Evolutionary conservation across 2,329 filamentous ascomycete genomes (phyloP), one percentile per base, ranked within the genome.

Genomic region (Alternaria hordeiaustralica): DNA sequence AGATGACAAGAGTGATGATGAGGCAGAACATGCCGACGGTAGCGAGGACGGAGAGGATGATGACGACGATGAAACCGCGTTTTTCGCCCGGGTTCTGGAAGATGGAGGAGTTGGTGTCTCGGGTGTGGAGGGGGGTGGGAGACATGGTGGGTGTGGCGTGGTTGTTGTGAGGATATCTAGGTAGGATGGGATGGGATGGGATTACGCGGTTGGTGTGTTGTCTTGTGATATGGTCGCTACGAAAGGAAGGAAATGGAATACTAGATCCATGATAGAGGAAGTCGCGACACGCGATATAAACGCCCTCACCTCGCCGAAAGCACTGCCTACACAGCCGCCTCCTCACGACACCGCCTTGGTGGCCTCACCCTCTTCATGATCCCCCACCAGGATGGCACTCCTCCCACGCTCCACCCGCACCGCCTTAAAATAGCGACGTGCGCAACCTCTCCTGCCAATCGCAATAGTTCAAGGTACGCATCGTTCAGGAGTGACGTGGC

Each of bases 11-110:
- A 5, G 44, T 28, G 20, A 61, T 33, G 20, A 61, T 61, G 46
- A 61, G 59, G 9, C 46, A 41, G 36, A 53, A 15, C 59, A 61
- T 61, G 54, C 59, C 59, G 20, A 58, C 36, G 6, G 59, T 61
- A 2, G 59, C 59, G 12, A 61, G 26, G 9, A 61, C 9, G 4
- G 23, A 58, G 11, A 61, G 59, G 4, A 61, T 20, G n/a, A 61
- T 61, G 33, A 61, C 59, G 25, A 61, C 36, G 26, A 61, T 15
- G 20, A 61, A 58, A 18, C 59, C 59, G 13, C 59, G 59, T 43
- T 53, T 58, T 21, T 61, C 43, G 13, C 15, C 18, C 0, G 46
- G 45, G 8, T 58, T 36, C 1, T 58, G 15, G 36, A 61, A 61
- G n/a, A 61, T 58, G 18, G 59, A 61, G 36, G 59, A 61, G 36